Conservation (phyloP, 169 alveolate genomes). For the Plasmodium cynomolgi region DNA sequence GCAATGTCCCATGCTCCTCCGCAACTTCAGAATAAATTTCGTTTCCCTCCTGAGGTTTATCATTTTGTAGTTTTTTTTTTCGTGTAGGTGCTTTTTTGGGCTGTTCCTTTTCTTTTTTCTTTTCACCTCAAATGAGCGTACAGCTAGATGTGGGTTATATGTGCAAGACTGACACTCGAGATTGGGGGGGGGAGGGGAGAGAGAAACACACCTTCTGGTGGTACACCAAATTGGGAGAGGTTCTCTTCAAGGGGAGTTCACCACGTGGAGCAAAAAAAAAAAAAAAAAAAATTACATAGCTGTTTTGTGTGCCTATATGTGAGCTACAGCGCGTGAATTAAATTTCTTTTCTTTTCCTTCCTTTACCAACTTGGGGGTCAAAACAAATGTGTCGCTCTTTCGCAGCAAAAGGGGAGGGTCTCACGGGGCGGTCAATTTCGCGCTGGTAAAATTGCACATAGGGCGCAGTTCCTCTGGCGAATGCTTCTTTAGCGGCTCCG, state of each 20-base stretch:
- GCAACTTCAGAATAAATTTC: slow-evolving; percentile 8
- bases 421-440: neutral
- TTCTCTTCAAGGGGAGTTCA: no score
- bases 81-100: neutral
- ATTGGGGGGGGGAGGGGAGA: neutral
- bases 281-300: neutral
- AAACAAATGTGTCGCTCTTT: neutral
- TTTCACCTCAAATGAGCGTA: neutral
- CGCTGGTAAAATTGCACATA: neutral
- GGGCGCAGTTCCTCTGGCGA: neutral
- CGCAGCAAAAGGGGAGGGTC: neutral
- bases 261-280: neutral
- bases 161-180: neutral
- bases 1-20: neutral
- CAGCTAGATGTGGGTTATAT: neutral
- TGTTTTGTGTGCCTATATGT: neutral
- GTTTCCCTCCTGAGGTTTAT: neutral
- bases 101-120: neutral
- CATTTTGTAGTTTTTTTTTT: slow-evolving; percentile 20
- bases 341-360: neutral
- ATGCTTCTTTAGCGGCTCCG: neutral
- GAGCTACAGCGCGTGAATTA: neutral
- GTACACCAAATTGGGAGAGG: neutral
- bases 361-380: neutral
- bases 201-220: neutral